Evolutionary conservation across 139 green algal species (phyloP).

Genomic region (Pycnococcus provasolii): DNA sequence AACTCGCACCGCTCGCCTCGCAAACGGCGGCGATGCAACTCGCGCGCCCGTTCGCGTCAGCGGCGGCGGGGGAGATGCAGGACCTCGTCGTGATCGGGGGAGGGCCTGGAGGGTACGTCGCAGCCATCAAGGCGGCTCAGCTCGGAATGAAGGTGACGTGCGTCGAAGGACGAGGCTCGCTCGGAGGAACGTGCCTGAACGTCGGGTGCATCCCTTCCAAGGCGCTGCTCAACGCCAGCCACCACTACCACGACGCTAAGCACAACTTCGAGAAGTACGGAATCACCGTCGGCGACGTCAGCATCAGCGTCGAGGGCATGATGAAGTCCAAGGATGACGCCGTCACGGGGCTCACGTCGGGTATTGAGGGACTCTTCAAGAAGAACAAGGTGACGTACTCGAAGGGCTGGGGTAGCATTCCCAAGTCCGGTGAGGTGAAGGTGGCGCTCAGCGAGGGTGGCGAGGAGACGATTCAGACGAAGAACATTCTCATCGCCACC

Average conservation of each 20-base stretch:
- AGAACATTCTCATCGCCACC: constrained; percentile 94
- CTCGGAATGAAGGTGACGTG: constrained; percentile 89
- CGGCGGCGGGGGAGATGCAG: constrained; percentile 36
- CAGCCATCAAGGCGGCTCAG: constrained; percentile 93
- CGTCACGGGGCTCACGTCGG: constrained; percentile 86
- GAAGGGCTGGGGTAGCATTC: constrained; percentile 81
- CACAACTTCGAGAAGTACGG: constrained; percentile 69
- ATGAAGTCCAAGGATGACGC: constrained; percentile 85
- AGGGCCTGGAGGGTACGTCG: constrained; percentile 93
- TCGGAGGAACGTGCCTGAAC: constrained; percentile 97
- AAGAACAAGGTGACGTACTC: constrained; percentile 98
- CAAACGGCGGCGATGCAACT: too few relatives aligned
- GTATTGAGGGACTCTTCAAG: constrained; percentile 97
- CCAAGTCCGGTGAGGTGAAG: constrained; percentile 61
- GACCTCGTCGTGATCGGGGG: constrained; percentile 92
- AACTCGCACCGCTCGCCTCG: too few relatives aligned
- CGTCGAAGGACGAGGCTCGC: constrained; percentile 77
- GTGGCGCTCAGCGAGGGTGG: constrained; percentile 62
- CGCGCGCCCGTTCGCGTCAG: neutral
- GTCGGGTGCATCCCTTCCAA: constrained; percentile 97
- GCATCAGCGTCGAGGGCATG: constrained; percentile 72
- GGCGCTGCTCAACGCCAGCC: constrained; percentile 84
- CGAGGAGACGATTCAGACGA: constrained; percentile 48
- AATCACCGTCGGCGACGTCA: constrained; percentile 55
- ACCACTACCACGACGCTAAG: constrained; percentile 86